phyloP scores from a whole-genome alignment of 257 asterid species.

The Plectranthus barbatus region DNA sequence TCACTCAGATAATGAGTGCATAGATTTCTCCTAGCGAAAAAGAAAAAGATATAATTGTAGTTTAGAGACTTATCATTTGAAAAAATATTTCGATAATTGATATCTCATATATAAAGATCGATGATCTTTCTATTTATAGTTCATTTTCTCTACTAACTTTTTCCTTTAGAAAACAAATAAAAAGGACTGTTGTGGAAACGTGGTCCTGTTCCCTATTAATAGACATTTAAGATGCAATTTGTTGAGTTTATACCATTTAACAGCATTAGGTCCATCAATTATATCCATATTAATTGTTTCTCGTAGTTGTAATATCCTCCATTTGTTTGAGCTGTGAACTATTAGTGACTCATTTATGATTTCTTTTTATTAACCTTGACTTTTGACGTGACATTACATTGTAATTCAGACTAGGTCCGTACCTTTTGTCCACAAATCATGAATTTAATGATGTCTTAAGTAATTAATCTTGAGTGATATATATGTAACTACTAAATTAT shows the following conservation, averaged over 20 bases:
- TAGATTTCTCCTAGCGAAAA: too few species aligned
- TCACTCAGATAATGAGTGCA: too few species aligned
- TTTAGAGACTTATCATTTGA: too few species aligned
- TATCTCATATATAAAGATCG: too few species aligned
- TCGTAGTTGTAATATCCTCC: background rate
- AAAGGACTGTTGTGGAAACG: too few species aligned
- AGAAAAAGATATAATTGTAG: too few species aligned
- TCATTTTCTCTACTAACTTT: too few species aligned
- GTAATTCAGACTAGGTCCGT: background rate
- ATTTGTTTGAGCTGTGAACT: background rate
- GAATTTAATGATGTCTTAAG: background rate
- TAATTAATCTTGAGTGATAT: background rate
- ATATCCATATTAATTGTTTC: slow-evolving; percentile 12
- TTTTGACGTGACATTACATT: background rate
- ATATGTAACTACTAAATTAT: too few species aligned
- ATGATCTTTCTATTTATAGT: too few species aligned
- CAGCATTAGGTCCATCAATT: slow-evolving; percentile 18
- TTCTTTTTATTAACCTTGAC: background rate
- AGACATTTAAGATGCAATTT: slow-evolving; percentile 14
- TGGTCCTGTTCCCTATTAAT: slow-evolving; percentile 15
- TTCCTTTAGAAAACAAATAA: too few species aligned
- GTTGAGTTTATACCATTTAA: background rate
- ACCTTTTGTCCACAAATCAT: background rate
- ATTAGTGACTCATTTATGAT: background rate
- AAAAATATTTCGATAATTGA: too few species aligned